Base-by-base conservation (phyloP, 164 flowering plant genomes). In the Vitis riparia region DNA sequence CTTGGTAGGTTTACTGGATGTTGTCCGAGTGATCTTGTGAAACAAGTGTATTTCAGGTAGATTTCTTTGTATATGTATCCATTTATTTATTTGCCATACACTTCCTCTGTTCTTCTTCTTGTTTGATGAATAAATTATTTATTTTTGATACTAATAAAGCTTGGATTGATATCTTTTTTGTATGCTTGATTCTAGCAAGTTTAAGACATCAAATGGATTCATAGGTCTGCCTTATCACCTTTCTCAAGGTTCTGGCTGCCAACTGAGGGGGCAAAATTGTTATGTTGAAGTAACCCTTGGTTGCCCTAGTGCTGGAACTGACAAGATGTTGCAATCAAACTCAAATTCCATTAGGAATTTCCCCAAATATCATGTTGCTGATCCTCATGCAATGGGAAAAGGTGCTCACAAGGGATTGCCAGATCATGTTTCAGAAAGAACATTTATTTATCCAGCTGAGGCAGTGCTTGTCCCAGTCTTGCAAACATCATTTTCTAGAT, bases 1-100 rank as follows among this genome's bases (percentile, higher is more conserved):
- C 87, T 91, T 65, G 99, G 99, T 62, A 84, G 81, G 75, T 85
- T 93, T 64, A 86, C 88, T 67, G 98, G 98, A 73, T 85, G 85
- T 76, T 91, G 97, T 81, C 91, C 98, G 17, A 82, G 85, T 81
- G 97, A 95, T 87, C 90, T 95, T 79, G 97, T 95, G 80, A 89
- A 90, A 78, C 93, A 91, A 80, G 87, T 90, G 13, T 93, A 90
- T 82, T 76, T 82, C 63, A 86, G 93, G 97, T 88, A 66, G 29
- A 66, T 11, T 37, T 63, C 30, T 68, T 72, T 62, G 32, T 48
- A 50, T 51, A 23, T 58, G 12, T 37, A 13, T 56, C n/a, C 50
- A 58, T 48, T 8, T 51, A 52, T 47, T 59, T 68, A 44, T 57
- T 50, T 63, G 1, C 13, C 27, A 58, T 9, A n/a, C 50, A 2